Evolutionary conservation across 768 basidiomycete genomes (phyloP).

Genomic region (Auricularia cornea): DNA sequence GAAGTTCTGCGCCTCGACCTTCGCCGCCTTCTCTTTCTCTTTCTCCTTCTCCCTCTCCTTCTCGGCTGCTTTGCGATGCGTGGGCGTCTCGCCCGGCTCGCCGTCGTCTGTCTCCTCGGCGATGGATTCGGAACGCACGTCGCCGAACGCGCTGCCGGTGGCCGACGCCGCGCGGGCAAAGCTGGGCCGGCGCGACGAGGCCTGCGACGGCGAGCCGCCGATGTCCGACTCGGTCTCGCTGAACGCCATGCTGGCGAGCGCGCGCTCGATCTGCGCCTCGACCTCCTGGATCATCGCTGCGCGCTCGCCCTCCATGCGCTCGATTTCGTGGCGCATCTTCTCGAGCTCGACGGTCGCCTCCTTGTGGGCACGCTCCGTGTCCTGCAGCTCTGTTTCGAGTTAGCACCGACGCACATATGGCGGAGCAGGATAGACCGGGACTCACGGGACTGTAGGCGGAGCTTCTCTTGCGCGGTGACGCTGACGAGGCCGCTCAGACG

Average conservation of each 20-base stretch:
- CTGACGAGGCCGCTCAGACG: constrained; percentile 72
- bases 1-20: constrained; percentile 42
- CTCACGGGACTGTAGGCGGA: constrained; percentile 71
- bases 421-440: constrained; percentile 10
- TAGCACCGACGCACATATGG: neutral
- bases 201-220: neutral
- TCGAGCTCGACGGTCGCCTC: constrained; percentile 76
- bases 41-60: constrained; percentile 48
- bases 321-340: constrained; percentile 77
- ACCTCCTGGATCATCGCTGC: constrained; percentile 90
- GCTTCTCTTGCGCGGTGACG: constrained; percentile 69
- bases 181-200: constrained; percentile 57
- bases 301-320: constrained; percentile 79
- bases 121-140: constrained; percentile 1
- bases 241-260: constrained; percentile 68
- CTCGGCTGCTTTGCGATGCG: too few species aligned
- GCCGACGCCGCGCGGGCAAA: constrained; percentile 34
- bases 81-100: constrained; percentile 11
- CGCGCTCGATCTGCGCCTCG: constrained; percentile 83
- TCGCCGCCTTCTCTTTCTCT: constrained; percentile 40
- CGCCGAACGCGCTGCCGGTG: constrained; percentile 40
- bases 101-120: constrained; percentile 27
- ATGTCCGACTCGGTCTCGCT: constrained; percentile 64
- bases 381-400: constrained; percentile 51
- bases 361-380: constrained; percentile 74